Percentiles rank a stretch among this genome's conserved stretches.
These are phyloP conservation scores for Podospora appendiculata DNA, from an alignment of 495 filamentous ascomycete genomes.

Conservation along the genomic window DNA sequence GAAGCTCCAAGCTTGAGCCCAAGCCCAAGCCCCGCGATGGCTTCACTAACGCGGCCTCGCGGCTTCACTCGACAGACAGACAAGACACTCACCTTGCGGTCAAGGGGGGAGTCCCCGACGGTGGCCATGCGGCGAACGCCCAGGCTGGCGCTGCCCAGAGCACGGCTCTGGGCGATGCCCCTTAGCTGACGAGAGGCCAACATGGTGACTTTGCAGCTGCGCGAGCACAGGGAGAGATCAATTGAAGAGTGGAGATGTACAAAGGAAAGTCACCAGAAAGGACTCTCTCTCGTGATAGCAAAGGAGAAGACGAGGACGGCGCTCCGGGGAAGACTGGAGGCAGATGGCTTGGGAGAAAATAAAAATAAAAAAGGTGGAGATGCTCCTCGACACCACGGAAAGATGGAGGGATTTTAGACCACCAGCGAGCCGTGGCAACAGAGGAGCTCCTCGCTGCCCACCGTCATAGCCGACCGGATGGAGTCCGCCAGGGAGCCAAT, in stretches of 20 bases:
- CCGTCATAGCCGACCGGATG: slow-evolving; percentile 24
- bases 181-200: slow-evolving; percentile 48
- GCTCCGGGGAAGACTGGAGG: slow-evolving; percentile 9
- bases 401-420: slow-evolving; percentile 26
- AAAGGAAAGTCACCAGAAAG: slow-evolving; percentile 14
- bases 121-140: slow-evolving; percentile 49
- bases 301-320: slow-evolving; percentile 4
- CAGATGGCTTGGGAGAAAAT: slow-evolving; percentile 11
- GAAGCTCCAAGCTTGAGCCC: no score
- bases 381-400: slow-evolving; percentile 17
- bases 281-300: slow-evolving; percentile 6
- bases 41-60: no score
- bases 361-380: slow-evolving; percentile 26
- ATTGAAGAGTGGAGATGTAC: slow-evolving; percentile 26
- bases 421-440: slow-evolving; percentile 14
- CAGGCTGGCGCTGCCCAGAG: slow-evolving; percentile 33
- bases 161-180: slow-evolving; percentile 44
- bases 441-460: slow-evolving; percentile 21
- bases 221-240: slow-evolving; percentile 13
- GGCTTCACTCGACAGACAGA: not conserved
- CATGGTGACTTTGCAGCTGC: slow-evolving; percentile 37
- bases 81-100: slow-evolving; percentile 39
- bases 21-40: no score
- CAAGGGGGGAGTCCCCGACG: slow-evolving; percentile 42
- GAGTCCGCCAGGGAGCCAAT: not conserved